Base-by-base conservation (phyloP, 2,329 filamentous ascomycete species). In the Monosporascus cannonballus region DNA sequence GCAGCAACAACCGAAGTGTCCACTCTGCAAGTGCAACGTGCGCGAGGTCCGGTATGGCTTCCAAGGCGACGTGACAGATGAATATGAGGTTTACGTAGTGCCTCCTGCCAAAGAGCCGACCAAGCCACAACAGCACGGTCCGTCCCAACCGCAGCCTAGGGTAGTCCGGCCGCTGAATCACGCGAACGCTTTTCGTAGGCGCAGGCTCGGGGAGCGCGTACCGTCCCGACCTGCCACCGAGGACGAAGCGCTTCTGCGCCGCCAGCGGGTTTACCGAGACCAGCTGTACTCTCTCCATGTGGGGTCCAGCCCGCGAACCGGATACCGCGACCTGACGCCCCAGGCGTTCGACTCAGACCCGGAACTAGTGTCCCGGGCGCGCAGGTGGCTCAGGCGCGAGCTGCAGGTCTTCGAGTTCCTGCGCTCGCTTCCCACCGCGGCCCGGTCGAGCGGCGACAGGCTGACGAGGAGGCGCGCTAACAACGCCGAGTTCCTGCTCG, bases 401-500 rank as follows among this genome's bases (percentile, higher is more conserved):
- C 74, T 96, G 3, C 84, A 85, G 51, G 89, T 96, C 18, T 96
- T 96, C 61, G 78, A 80, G 17, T 94, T 92, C 62, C 74, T 95
- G 14, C 75, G 72, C 2, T 66, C 55, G 6, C 61, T 61, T 52
- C 64, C 48, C 48, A 61, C 53, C 4, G 38, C 38, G 53, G 45
- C 54, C 7, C 61, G 61, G 44, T 51, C 50, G 11, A 58, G 57
- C 30, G 58, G 58, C 17, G 53, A 61, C 51, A 49, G 55, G 51
- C 62, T 62, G 56, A 58, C 65, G 51, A 51, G 64, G 59, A 72
- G 79, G 38, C 72, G 81, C 41, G 79, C 79, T 5, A 85, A 81
- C 59, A 93, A 92, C 62, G 82, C 87, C 7, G 91, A 96, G 64
- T 96, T 92, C 56, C 69, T 96, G 11, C 78, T 96, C 9, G 89